phyloP scores from a whole-genome alignment of 139 green algal species.

The Auxenochlorella protothecoides region DNA sequence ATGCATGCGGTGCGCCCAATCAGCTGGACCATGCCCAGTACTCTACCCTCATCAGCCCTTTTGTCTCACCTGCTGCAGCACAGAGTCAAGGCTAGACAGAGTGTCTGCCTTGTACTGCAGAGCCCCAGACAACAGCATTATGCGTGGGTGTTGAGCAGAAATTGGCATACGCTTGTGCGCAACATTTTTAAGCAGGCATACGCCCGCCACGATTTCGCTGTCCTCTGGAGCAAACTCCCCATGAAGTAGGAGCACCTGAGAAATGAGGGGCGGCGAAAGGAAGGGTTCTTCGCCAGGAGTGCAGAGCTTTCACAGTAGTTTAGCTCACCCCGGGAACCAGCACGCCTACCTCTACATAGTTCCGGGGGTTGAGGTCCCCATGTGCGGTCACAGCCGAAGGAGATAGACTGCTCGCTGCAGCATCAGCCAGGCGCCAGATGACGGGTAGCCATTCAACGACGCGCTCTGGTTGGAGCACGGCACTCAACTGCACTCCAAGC shows the following conservation, averaged over 20 bases:
- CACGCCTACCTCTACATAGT: slow-evolving; percentile 51
- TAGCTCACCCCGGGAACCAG: background rate
- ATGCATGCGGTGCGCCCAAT: too few relatives aligned
- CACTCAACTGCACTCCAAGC: slow-evolving; percentile 49
- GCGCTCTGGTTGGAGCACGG: slow-evolving; percentile 27
- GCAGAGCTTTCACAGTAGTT: background rate
- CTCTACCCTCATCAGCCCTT: too few relatives aligned
- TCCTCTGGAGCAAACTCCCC: slow-evolving; percentile 34
- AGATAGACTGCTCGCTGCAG: slow-evolving; percentile 23
- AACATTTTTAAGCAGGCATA: slow-evolving; percentile 67
- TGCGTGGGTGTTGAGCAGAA: slow-evolving; percentile 45
- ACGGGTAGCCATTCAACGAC: slow-evolving; percentile 39
- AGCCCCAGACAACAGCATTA: slow-evolving; percentile 39
- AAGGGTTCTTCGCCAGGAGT: background rate
- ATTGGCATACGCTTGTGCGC: slow-evolving; percentile 68
- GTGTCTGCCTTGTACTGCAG: slow-evolving; percentile 45
- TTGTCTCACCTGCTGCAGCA: slow-evolving; percentile 28
- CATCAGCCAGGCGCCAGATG: slow-evolving; percentile 32
- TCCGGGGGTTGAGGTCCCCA: slow-evolving; percentile 41
- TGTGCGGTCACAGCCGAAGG: slow-evolving; percentile 24
- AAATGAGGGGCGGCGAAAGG: too few relatives aligned
- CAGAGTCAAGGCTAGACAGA: slow-evolving; percentile 55
- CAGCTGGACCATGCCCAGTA: too few relatives aligned
- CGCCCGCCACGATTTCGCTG: slow-evolving; percentile 35
- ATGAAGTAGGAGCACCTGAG: slow-evolving; percentile 43